Base-by-base conservation (phyloP, 2,329 filamentous ascomycete species). In the Cladosporium oxysporum region DNA sequence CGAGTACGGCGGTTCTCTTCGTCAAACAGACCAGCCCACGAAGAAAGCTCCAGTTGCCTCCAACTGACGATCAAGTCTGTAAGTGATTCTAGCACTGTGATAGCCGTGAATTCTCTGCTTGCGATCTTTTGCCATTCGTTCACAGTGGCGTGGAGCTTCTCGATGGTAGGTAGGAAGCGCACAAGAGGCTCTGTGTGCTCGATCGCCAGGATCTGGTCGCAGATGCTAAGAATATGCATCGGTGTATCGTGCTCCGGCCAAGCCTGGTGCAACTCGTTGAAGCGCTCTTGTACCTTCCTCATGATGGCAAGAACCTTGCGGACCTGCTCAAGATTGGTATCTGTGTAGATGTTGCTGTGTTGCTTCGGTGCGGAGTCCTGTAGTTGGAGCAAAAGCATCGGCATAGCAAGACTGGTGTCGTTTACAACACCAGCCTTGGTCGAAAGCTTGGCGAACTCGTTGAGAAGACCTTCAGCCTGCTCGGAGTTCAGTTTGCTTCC, bases 101-200 rank as follows among this genome's bases (percentile, higher is more conserved):
- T 83, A 1, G 90, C 91, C 11, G 87, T 90, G 76, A 91, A 91
- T 44, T 90, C 87, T 68, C 88, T 88, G 80, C 92, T 96, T 3
- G 94, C 93, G 78, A 97, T 93, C 50, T 90, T 89, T 76, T 99
- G 93, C 95, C 95, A 99, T 78, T 98, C 93, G 69, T 97, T 90
- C 58, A 99, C 87, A 70, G 90, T 89, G 0, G 84, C 85, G 78
- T 98, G 91, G 5, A 99, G 83, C 69, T 94, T 92, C 77, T 99
- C 96, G 3, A 95, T 85, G 74, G 91, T 92, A 1, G 90, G 91
- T 62, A 99, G 86, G 65, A 96, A 88, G 73, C 91, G 93, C 1
- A 93, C 93, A 5, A 99, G 83, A 0, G 95, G 93, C 65, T 97
- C 93, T 1, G 87, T 86, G 71, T 97, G 89, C 26, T 87, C 84